Base-by-base conservation (phyloP, 208 protist genomes). In the Phytomonas sp. region DNA sequence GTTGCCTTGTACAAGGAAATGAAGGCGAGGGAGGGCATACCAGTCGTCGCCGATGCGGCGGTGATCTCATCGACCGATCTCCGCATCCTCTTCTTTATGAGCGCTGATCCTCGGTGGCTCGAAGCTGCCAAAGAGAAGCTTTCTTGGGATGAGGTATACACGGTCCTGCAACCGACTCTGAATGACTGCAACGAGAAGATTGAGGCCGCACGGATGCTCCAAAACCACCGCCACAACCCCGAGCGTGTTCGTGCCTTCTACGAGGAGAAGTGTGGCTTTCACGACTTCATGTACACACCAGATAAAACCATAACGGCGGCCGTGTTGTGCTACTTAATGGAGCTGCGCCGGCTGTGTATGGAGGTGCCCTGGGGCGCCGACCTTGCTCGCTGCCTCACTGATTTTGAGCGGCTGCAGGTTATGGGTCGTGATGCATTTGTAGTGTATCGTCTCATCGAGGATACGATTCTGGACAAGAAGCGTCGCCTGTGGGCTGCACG, bases 211-310 rank as follows among this genome's bases (percentile, higher is more conserved):
- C 84, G 92, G 17, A 60, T 96, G 66, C 73, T 96, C 28, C 70
- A 88, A 67, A 93, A 95, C 77, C 92, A 85, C 31, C 88, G 88
- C 4, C 79, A 92, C 78, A 78, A 81, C 69, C 77, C 71, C 11
- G 76, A 90, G 56, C 81, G 89, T 0, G 85, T 93, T 36, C 85
- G 92, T 7, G 76, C 73, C 61, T 96, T 93, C 69, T 93, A 82
- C 61, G 88, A 96, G 65, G 89, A 96, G 71, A 96, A 95, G 80
- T 95, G 89, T 73, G 92, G 92, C 61, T 93, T 95, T 69, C 70
- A 75, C 36, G 92, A 96, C 72, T 96, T 95, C 67, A 93, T 94
- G 85, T 81, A 85, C 70, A 94, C 89, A 0, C 81, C 85, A 0
- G 92, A 96, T 68, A 94, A 93, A 70, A 75, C 64, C 20, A 91